These are phyloP conservation scores for Lantana camara DNA, from an alignment of 257 asterid genomes.

Conservation along the genomic window DNA sequence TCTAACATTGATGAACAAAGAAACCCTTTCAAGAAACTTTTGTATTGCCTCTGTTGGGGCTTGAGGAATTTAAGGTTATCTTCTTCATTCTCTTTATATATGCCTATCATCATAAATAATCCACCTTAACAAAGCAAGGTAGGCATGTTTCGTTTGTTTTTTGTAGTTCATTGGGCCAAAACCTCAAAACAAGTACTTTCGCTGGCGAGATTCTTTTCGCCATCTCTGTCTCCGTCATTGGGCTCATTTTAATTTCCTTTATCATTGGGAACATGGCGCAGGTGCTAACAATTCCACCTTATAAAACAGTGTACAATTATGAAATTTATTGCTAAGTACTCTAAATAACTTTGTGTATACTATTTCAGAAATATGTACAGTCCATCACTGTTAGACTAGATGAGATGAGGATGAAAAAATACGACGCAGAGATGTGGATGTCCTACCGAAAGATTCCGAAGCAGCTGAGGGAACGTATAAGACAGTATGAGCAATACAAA, in stretches of 20 bases:
- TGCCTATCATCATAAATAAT: background rate
- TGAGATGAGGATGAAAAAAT: slow-evolving; percentile 41
- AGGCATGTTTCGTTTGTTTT: background rate
- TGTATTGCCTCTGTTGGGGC: slow-evolving; percentile 88
- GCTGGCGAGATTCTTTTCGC: slow-evolving; percentile 46
- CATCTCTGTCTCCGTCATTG: slow-evolving; percentile 40
- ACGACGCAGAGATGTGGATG: slow-evolving; percentile 53
- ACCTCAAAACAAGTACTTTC: slow-evolving; percentile 47
- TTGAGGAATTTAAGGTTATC: slow-evolving; percentile 66
- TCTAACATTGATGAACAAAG: slow-evolving; percentile 47
- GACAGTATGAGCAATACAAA: slow-evolving; percentile 46
- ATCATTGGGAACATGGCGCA: slow-evolving; percentile 58
- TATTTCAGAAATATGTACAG: slow-evolving; percentile 38
- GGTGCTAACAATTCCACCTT: slow-evolving; percentile 20
- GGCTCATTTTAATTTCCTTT: slow-evolving; percentile 42
- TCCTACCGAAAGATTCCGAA: slow-evolving; percentile 52
- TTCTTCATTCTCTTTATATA: background rate
- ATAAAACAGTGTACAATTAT: background rate
- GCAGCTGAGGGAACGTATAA: slow-evolving; percentile 34
- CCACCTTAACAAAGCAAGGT: background rate
- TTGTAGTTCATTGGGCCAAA: slow-evolving; percentile 54
- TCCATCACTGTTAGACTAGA: slow-evolving; percentile 45
- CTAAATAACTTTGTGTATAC: background rate
- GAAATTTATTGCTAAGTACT: background rate
- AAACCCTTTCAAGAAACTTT: slow-evolving; percentile 39